Evolutionary conservation across 2,329 filamentous ascomycete genomes (phyloP), one percentile per base, ranked within the genome.

Genomic region (Exophiala sp.): DNA sequence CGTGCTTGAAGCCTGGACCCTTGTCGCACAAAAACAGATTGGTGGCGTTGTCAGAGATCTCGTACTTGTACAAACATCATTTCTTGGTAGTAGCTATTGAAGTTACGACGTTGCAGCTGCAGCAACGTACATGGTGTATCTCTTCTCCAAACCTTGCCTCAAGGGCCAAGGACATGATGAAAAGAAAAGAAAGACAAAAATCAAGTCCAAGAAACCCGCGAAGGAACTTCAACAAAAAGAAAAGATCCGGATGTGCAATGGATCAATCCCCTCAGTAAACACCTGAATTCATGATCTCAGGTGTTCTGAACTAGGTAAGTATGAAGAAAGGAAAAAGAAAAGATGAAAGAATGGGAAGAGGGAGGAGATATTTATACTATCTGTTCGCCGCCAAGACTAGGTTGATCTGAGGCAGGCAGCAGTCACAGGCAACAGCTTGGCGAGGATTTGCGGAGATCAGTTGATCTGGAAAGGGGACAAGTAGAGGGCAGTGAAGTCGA

Each of bases 231-330:
- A 54, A 52, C 50, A 43, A 14, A 57, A 43, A 38, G 45, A 54
- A 47, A 50, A 38, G 43, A 24, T 46, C 50, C 24, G 24, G 50
- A 32, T 48, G 55, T 57, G 55, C 50, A 54, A 57, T 57, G 55
- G 50, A 36, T 14, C 42, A 20, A 50, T 43, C 40, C 18, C 43
- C 50, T 18, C n/a, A 36, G n/a, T 48, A 47, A 42, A 46, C 54
- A 44, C 20, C 39, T 34, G 50, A 51, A 38, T 36, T 16, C 41
- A 2, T 57, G 55, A 48, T 50, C 55, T 50, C 55, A 33, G 39
- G 36, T 21, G 32, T 50, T 29, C 50, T 43, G 35, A 29, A 38
- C 46, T 46, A 57, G 55, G 55, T 57, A 54, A 57, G 50, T 57
- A 57, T 57, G 55, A 54, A 54, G 51, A 50, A 16, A 33, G 47